These are phyloP conservation scores for Diaporthe destruens DNA, from an alignment of 2,329 filamentous ascomycete species.

Conservation along the genomic window DNA sequence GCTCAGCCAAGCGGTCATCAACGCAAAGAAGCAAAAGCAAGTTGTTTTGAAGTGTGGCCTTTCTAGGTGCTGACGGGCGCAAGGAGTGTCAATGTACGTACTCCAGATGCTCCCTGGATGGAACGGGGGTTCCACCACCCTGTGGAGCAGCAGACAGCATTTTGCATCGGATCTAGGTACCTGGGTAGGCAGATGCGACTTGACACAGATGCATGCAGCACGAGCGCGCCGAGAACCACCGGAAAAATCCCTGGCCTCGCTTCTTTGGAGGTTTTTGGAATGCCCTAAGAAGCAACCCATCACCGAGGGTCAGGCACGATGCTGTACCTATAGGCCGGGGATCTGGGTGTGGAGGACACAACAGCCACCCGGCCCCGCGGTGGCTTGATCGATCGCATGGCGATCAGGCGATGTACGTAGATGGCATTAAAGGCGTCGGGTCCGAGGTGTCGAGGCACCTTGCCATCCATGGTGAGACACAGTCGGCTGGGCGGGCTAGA, in stretches of 20 bases:
- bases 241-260: background rate
- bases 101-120: background rate
- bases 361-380: background rate
- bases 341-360: background rate
- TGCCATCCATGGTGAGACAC: constrained; percentile 8
- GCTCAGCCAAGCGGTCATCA: background rate
- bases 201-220: background rate
- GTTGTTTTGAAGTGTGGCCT: background rate
- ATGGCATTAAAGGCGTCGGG: background rate
- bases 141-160: background rate
- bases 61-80: background rate
- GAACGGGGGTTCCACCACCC: too few species aligned
- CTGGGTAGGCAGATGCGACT: background rate
- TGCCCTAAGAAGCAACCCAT: too few species aligned
- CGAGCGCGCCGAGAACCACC: background rate
- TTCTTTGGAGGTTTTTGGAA: background rate
- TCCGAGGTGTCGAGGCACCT: background rate
- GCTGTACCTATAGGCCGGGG: background rate
- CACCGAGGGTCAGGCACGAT: background rate
- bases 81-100: background rate
- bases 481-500: background rate
- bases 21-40: background rate
- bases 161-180: background rate
- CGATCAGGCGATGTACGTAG: background rate
- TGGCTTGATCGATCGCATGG: constrained; percentile 2